Percentiles rank a stretch among this genome's conserved stretches.
These are phyloP conservation scores for Colletotrichum truncatum DNA, from an alignment of 2,329 filamentous ascomycete genomes.

Conservation along the genomic window DNA sequence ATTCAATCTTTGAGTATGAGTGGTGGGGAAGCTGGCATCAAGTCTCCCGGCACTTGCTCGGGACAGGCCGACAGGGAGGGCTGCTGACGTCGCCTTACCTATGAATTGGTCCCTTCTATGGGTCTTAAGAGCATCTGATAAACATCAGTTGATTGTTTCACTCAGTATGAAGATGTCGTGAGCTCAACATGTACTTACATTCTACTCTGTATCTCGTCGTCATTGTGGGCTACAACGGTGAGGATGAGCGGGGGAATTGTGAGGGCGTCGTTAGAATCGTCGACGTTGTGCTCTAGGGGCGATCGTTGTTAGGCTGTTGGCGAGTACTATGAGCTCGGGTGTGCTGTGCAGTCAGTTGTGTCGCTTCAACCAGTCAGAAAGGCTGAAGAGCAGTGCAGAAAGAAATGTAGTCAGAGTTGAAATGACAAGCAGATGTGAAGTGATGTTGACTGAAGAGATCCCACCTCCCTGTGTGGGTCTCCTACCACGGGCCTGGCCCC, in stretches of 20 bases:
- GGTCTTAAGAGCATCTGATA: slow-evolving; percentile 74
- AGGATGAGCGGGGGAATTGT: not conserved
- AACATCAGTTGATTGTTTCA: slow-evolving; percentile 22
- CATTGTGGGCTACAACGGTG: slow-evolving; percentile 51
- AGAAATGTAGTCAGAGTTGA: not conserved
- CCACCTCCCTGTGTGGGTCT: not conserved
- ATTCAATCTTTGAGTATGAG: not conserved
- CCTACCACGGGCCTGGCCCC: slow-evolving; percentile 2
- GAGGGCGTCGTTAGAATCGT: not conserved
- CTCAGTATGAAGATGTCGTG: not conserved
- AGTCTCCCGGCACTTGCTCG: not conserved
- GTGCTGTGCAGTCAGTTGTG: not conserved
- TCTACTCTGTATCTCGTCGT: slow-evolving; percentile 76
- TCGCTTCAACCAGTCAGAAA: not conserved
- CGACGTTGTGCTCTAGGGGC: not conserved
- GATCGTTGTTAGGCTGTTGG: not conserved
- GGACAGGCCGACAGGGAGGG: not conserved
- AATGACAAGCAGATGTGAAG: not conserved
- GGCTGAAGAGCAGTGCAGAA: not conserved
- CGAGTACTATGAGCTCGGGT: no score
- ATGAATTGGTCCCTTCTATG: slow-evolving; percentile 92
- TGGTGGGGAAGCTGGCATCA: not conserved
- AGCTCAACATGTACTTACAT: slow-evolving; percentile 63
- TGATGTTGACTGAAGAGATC: slow-evolving; percentile 16
- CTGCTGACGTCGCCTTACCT: slow-evolving; percentile 54